Base-by-base conservation (phyloP, 148 eudicot species). In the Rhododendron williamsianum region DNA sequence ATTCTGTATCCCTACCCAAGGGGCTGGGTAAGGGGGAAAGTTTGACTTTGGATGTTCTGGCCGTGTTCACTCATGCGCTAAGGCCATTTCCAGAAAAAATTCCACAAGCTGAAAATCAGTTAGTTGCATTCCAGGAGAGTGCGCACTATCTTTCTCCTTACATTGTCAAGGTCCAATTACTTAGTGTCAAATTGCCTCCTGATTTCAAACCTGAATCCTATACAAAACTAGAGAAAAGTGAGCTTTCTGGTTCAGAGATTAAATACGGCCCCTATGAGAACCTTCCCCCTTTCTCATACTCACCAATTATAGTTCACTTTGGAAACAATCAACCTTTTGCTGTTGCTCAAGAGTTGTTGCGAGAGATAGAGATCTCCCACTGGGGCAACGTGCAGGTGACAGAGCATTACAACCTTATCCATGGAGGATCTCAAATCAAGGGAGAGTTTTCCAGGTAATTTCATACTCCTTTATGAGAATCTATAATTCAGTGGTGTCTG, bases 371-470 rank as follows among this genome's bases (percentile, higher is more conserved):
- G 87, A 89, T 97, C 86, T 97, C 99, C 52, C 99, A 97, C 86
- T 97, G 99, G 99, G 99, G 99, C 27, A 95, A 92, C 88, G 93
- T 97, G 86, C 98, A 95, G 90, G 86, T 97, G 86, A 97, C 97
- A 41, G 99, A 97, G 89, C 95, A 97, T 87, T 97, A 97, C 89
- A 91, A 91, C 88, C 91, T 97, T 51, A 84, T 92, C 85, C 97
- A 95, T 92, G 98, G 91, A 71, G 99, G 99, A 86, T 95, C 99
- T 69, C 88, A 89, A 87, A 90, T 91, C 89, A 94, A 86, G 80
- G 99, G 99, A 76, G 98, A 93, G 85, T 95, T 94, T 87, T 97
- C 99, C 23, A 93, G 99, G 99, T 96, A 72, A 36, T 84, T 87
- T 82, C 67, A 56, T 65, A 1, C 72, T 58, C 19, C 41, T 23